Base-by-base conservation (phyloP, 2,329 filamentous ascomycete genomes). In the Drechslerella stenobrocha region DNA sequence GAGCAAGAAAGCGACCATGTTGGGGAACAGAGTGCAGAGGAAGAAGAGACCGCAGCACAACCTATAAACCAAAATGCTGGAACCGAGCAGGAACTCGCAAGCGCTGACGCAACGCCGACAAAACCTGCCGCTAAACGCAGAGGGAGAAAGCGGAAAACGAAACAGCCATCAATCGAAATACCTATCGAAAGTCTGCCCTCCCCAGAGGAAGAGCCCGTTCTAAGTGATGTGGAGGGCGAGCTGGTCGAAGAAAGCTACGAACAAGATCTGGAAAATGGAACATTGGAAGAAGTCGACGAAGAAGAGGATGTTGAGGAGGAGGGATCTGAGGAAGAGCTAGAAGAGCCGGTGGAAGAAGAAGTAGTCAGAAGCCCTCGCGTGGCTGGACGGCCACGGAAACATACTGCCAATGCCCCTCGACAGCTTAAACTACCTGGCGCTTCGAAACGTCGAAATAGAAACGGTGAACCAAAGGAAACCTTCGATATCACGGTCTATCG, bases 401-500 rank as follows among this genome's bases (percentile, higher is more conserved):
- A 35, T 24, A 15, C 13, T 3, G 11, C 50, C n/a, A 46, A 22
- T 8, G 48, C 37, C 2, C 23, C 61, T 2, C 44, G 45, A 22
- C 48, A 51, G 4, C 44, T 44, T 45, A 48, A 55, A 20, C 55
- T 44, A 8, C 26, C 50, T 11, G 50, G 44, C 3, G 50, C 50
- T 28, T 67, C 55, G 11, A 60, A 40, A 42, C 44, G 50, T 2
- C 24, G 50, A 23, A 30, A 60, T 9, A 50, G 60, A 34, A 60
- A 67, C n/a, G 63, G 55, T 2, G 63, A 60, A 18, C 45, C 26
- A 2, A 67, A 67, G 20, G 63, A 67, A 56, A 67, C 63, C 2
- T 57, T 67, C 37, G 63, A 67, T 13, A 67, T 67, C 32, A 67
- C 63, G 1, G 63, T 67, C 20, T 60, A 67, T 23, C 63, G 55